Evolutionary conservation across 345 rosid genomes (phyloP), one percentile per base, ranked within the genome.

Genomic region (Rhodomyrtus tomentosa): DNA sequence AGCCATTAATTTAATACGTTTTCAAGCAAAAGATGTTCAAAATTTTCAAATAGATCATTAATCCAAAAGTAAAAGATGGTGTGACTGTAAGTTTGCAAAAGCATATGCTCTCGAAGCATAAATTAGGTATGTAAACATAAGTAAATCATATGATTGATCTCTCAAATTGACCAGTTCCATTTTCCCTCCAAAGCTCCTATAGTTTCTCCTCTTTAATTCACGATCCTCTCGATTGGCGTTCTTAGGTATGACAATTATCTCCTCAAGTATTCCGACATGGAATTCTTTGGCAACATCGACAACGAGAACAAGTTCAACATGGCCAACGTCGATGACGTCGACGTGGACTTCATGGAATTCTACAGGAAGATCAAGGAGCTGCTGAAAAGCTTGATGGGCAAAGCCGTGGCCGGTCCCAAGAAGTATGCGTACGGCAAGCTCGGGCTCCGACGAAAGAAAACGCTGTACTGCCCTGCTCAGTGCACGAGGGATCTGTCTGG

Each of bases 211-310:
- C 20, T 40, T 59, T 29, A 14, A 15, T 16, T 51, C 53, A 5
- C 20, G 53, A 51, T 51, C 89, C 45, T 32, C 42, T 2, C 0
- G 3, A 32, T 68, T 68, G 76, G 76, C 0, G 13, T 0, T 0
- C 42, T 16, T 32, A 62, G 76, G 76, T 68, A 32, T 68, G 90
- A 91, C 56, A 10, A 89, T 55, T 91, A 91, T 42, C 83, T 88
- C 53, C 81, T 89, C 27, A 91, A 89, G 88, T 91, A 91, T 85
- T 68, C 89, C 6, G 82, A 91, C 54, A 4, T 29, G 24, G 68
- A 49, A 25, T 91, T 91, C 89, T 88, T 91, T 2, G 89, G 91
- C 32, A 85, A 87, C 62, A 87, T 91, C 54, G 93, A 90, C 49
- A 79, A 84, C 50, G 14, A 32, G 51, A 88, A 88, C 89, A 88